Percentiles rank a stretch among this genome's conserved stretches.
Conservation (phyloP, 495 filamentous ascomycete species). For the Pseudomonodictys pantanalensis region DNA sequence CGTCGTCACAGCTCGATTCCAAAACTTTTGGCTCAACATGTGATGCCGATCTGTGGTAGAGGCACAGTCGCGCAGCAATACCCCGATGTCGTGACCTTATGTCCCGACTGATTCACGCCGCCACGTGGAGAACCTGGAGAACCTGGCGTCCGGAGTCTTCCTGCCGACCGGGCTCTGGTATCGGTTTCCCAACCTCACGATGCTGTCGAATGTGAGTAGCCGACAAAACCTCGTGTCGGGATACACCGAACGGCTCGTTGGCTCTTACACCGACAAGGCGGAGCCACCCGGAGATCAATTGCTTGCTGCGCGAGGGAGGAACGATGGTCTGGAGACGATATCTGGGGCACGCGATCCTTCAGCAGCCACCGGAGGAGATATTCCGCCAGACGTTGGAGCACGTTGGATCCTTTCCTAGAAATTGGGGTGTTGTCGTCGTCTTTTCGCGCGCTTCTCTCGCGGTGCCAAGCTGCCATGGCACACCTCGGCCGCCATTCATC, state of each 20-base stretch:
- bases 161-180: not conserved
- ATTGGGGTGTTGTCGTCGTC: no score
- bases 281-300: not conserved
- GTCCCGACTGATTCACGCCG: not conserved
- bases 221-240: not conserved
- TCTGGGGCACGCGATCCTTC: no score
- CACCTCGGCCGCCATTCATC: conserved; percentile 1
- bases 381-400: conserved; percentile 7
- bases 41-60: not conserved
- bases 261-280: not conserved
- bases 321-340: no score
- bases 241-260: not conserved
- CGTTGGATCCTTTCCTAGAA: not conserved
- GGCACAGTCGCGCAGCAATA: not conserved
- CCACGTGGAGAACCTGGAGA: not conserved
- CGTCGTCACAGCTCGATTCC: no score
- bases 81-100: not conserved
- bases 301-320: not conserved
- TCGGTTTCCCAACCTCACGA: not conserved
- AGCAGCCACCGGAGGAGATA: not conserved
- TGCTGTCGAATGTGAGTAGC: not conserved
- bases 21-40: not conserved
- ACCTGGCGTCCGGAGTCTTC: not conserved
- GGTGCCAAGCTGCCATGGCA: no score
- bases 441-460: conserved; percentile 4